These are phyloP conservation scores for Sporothrix dimorphospora DNA, from an alignment of 2,329 filamentous ascomycete genomes.

Conservation along the genomic window DNA sequence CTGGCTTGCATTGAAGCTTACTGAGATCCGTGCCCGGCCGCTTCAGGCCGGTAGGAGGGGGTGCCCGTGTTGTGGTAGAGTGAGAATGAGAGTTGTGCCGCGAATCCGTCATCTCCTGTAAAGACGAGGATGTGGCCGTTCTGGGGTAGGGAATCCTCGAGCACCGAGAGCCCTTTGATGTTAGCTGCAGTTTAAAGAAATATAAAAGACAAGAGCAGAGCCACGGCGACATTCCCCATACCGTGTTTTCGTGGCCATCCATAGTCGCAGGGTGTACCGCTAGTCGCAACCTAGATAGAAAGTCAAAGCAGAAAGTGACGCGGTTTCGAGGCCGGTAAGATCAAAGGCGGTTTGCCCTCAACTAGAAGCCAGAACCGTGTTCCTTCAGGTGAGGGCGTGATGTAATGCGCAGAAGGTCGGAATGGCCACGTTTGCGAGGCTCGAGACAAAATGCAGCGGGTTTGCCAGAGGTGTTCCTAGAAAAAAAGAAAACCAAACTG, in stretches of 20 bases:
- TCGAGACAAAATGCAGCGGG: background rate
- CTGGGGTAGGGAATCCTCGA: conserved; percentile 36
- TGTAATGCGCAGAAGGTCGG: background rate
- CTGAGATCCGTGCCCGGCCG: conserved; percentile 43
- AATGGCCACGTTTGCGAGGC: background rate
- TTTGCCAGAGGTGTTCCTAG: background rate
- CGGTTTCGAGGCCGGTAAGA: background rate
- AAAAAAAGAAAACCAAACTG: background rate
- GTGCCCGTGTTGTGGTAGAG: conserved; percentile 38
- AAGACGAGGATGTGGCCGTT: conserved; percentile 35
- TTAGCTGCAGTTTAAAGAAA: background rate
- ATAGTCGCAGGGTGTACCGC: conserved; percentile 23
- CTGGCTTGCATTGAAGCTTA: conserved; percentile 31
- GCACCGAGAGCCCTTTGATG: conserved; percentile 27
- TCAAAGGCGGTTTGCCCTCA: background rate
- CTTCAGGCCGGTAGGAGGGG: conserved; percentile 52
- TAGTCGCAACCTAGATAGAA: background rate
- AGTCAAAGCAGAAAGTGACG: background rate
- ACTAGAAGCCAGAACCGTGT: background rate
- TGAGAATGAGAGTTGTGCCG: conserved; percentile 58
- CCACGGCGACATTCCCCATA: conserved; percentile 33
- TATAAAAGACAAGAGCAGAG: background rate
- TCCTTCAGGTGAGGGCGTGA: background rate
- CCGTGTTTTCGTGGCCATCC: conserved; percentile 35
- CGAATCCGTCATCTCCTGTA: conserved; percentile 63